phyloP scores from a whole-genome alignment of 2,329 filamentous ascomycete species.

The Fonsecaea pedrosoi region DNA sequence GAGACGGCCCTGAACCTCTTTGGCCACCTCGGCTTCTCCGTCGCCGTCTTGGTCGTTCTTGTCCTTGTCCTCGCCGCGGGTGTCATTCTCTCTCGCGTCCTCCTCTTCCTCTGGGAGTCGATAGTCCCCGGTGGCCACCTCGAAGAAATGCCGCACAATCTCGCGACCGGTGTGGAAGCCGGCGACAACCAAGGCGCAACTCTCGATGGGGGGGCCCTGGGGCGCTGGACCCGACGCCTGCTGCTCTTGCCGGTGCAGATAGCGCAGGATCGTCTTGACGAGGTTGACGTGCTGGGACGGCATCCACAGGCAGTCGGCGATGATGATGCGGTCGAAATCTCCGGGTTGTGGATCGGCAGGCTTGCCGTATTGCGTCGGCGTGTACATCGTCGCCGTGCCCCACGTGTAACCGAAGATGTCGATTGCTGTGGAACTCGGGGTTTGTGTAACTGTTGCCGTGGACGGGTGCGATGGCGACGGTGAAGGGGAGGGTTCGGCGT shows the following conservation, averaged over 20 bases:
- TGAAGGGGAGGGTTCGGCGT: background rate
- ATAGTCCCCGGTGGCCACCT: conserved; percentile 45
- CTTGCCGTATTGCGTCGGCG: conserved; percentile 47
- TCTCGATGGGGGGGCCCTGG: background rate
- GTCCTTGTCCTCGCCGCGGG: background rate
- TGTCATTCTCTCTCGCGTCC: no score
- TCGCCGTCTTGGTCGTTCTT: conserved; percentile 48
- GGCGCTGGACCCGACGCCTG: no score
- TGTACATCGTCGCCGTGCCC: conserved; percentile 36
- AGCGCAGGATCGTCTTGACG: conserved; percentile 62
- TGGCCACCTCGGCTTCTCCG: conserved; percentile 27
- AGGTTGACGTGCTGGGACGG: conserved; percentile 62
- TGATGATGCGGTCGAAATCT: conserved; percentile 61
- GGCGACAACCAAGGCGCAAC: conserved; percentile 59
- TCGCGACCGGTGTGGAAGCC: conserved; percentile 66
- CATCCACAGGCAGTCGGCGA: conserved; percentile 69
- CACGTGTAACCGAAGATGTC: conserved; percentile 35
- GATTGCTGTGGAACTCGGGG: background rate
- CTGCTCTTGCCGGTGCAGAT: conserved; percentile 38
- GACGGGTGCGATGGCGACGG: background rate
- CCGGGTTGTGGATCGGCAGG: conserved; percentile 36
- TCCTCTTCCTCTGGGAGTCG: background rate
- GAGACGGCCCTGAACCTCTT: conserved; percentile 34
- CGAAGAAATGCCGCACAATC: conserved; percentile 64
- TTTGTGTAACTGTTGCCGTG: background rate